phyloP scores from a whole-genome alignment of 306 rosid species.

The Datisca glomerata region DNA sequence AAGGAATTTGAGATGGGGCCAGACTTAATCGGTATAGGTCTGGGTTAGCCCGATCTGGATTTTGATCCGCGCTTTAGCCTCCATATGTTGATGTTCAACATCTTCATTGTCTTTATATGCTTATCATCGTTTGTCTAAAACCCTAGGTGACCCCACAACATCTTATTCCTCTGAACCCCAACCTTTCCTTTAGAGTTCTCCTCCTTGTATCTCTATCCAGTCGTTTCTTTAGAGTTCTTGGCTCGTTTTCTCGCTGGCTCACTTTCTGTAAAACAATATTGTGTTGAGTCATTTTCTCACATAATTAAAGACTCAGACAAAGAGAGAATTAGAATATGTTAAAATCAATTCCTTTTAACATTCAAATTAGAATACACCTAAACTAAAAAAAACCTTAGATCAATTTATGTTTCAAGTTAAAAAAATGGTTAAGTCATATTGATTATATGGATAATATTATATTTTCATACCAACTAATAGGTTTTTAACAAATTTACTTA shows the following conservation, averaged over 20 bases:
- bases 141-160: slow-evolving; percentile 86
- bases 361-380: too few relatives aligned
- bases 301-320: neutral
- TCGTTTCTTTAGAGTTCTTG: slow-evolving; percentile 65
- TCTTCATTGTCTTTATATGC: slow-evolving; percentile 17
- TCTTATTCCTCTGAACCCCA: slow-evolving; percentile 55
- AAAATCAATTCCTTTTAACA: too few relatives aligned
- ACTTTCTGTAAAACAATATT: slow-evolving; percentile 68
- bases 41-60: slow-evolving; percentile 7
- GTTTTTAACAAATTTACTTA: too few relatives aligned
- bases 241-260: slow-evolving; percentile 33
- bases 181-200: slow-evolving; percentile 58
- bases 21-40: slow-evolving; percentile 26
- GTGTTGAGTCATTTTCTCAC: slow-evolving; percentile 59
- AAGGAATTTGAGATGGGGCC: slow-evolving; percentile 14
- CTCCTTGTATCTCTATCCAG: slow-evolving; percentile 31
- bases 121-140: slow-evolving; percentile 20
- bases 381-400: too few relatives aligned
- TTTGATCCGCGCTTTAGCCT: slow-evolving; percentile 16
- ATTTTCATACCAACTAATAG: too few relatives aligned
- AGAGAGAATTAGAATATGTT: too few relatives aligned
- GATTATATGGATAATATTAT: too few relatives aligned
- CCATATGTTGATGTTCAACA: slow-evolving; percentile 10
- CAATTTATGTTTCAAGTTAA: too few relatives aligned
- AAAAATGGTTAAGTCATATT: too few relatives aligned